phyloP scores from a whole-genome alignment of 2,329 filamentous ascomycete genomes.

The Fusarium tuaranense region DNA sequence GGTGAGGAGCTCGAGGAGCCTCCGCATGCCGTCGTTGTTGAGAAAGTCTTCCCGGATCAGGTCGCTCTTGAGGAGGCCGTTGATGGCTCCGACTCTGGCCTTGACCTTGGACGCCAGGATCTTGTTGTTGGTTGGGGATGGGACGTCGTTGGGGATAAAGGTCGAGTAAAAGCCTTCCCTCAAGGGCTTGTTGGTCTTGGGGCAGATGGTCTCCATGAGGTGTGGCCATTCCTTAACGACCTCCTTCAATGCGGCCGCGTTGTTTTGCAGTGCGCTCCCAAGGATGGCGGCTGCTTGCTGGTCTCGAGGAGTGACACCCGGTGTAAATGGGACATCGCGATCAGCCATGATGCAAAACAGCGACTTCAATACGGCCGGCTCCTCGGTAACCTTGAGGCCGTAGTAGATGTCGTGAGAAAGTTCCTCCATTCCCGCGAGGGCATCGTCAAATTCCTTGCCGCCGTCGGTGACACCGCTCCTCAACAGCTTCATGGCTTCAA shows the following conservation, averaged over 20 bases:
- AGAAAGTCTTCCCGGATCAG: constrained; percentile 68
- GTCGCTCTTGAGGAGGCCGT: constrained; percentile 66
- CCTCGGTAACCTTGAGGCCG: constrained; percentile 71
- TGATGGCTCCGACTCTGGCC: constrained; percentile 63
- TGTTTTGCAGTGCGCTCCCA: constrained; percentile 72
- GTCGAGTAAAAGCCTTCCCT: constrained; percentile 55
- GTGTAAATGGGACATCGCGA: constrained; percentile 39
- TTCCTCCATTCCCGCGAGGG: constrained; percentile 70
- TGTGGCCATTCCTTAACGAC: constrained; percentile 61
- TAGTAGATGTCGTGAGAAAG: constrained; percentile 78
- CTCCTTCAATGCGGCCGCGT: constrained; percentile 68
- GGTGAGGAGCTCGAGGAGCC: constrained; percentile 65
- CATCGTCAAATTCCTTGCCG: constrained; percentile 57
- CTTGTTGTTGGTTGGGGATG: constrained; percentile 39
- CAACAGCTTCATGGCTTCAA: constrained; percentile 61
- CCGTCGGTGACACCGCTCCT: constrained; percentile 54
- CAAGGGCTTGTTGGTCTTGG: constrained; percentile 45
- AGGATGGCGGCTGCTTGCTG: constrained; percentile 69
- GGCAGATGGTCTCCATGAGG: constrained; percentile 55
- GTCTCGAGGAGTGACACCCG: constrained; percentile 53
- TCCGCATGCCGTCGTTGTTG: constrained; percentile 62
- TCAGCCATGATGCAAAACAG: constrained; percentile 67
- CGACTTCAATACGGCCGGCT: constrained; percentile 63
- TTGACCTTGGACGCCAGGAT: constrained; percentile 47
- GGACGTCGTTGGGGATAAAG: constrained; percentile 49